Evolutionary conservation across 1,139 yeast genomes (phyloP), one percentile per base, ranked within the genome.

Genomic region (Meyerozyma smithsonii): DNA sequence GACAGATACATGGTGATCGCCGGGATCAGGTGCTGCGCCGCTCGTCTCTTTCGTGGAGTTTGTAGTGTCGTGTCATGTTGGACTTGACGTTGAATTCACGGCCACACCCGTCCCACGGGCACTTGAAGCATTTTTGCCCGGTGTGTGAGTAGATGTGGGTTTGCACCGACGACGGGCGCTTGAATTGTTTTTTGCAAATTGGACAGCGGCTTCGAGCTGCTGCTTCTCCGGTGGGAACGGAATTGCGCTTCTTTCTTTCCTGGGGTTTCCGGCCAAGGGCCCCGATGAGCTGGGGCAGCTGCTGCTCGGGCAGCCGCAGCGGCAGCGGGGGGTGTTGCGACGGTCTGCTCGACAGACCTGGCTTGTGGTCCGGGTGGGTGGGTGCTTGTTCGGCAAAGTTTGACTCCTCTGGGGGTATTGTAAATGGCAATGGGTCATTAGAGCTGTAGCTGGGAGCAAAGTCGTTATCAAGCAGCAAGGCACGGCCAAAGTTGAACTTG

Each of bases 111-210:
- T 64, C 66, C 74, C 81, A 77, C 8, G 75, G 75, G 56, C 96
- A 88, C 44, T 63, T 64, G 62, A 75, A 85, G 19, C 92, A 87
- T 58, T 84, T 85, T 54, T 84, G 92, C 4, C 96, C 96, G 0
- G 96, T 86, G 56, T 88, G 96, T 3, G 88, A 81, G 56, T 84
- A 82, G 61, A 77, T 72, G 61, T 88, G 96, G 4, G 92, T 86
- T 51, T 79, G 84, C 42, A 87, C 66, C 2, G 92, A 83, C 8
- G 88, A 80, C 2, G 96, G 95, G 43, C 96, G 69, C 39, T 84
- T 81, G 64, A 88, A 87, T 37, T 78, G 79, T 58, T 86, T 86
- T 39, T 77, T 73, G 59, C 96, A 88, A n/a, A 79, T 69, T 21
- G 71, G 63, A 57, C 96, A 87, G 37, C 73, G 57, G 50, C 73